Evolutionary conservation across 345 rosid genomes (phyloP).

Genomic region (Nephelium lappaceum): DNA sequence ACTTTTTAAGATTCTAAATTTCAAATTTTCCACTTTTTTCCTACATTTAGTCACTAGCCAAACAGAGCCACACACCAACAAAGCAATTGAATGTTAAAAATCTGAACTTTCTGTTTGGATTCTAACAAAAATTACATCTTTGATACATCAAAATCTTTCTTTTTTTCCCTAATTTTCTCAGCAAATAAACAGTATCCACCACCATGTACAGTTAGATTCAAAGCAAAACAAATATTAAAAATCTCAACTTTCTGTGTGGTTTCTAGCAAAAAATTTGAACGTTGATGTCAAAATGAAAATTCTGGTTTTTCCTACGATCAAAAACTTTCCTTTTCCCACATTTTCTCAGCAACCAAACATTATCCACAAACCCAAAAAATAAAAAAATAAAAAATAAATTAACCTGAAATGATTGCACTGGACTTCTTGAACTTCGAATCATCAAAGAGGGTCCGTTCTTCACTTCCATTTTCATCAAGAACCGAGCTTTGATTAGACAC

Average conservation of each 20-base stretch:
- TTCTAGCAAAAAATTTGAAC: no score
- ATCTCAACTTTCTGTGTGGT: no score
- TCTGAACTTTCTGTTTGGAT: neutral
- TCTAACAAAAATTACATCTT: neutral
- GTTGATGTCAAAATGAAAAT: no score
- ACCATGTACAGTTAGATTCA: no score
- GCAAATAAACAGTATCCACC: no score
- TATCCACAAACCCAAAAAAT: slow-evolving; percentile 3
- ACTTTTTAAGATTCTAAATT: neutral
- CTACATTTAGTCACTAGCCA: neutral
- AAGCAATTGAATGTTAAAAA: neutral
- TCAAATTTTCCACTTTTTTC: slow-evolving; percentile 1
- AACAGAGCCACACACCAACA: neutral
- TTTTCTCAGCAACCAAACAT: slow-evolving; percentile 32
- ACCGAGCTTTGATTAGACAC: slow-evolving; percentile 40
- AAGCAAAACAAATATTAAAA: no score
- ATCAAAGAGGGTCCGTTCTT: slow-evolving; percentile 28
- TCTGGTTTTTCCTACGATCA: neutral
- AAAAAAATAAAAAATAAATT: slow-evolving; percentile 7
- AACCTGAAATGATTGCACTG: slow-evolving; percentile 57
- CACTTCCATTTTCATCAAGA: slow-evolving; percentile 38
- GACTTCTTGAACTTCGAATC: slow-evolving; percentile 44
- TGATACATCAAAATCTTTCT: neutral
- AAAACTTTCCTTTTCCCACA: slow-evolving; percentile 1
- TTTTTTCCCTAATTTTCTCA: no score